A percentile compares a stretch with the other conserved stretches of the same genome.
Evolutionary conservation across 257 asterid species (phyloP).

Genomic region (Buddleja alternifolia): DNA sequence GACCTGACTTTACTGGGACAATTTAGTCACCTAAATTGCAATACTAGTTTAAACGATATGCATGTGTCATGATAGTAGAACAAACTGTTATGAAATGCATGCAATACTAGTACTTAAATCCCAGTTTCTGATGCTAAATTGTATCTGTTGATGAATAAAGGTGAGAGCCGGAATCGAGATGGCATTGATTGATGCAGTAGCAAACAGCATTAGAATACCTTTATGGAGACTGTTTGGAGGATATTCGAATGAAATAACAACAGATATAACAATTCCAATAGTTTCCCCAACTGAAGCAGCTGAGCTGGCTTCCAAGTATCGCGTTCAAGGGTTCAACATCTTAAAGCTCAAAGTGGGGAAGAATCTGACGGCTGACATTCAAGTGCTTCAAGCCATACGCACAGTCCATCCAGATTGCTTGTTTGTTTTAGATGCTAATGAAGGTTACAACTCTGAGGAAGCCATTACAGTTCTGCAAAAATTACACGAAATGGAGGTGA

Average conservation of each 20-base stretch:
- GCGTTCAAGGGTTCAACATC: conserved; percentile 65
- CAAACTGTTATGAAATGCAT: no score
- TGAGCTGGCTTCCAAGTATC: conserved; percentile 72
- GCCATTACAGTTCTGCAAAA: conserved; percentile 81
- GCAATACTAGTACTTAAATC: no score
- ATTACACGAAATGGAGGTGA: conserved; percentile 75
- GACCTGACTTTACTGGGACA: no score
- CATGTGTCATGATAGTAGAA: no score
- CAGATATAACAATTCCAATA: conserved; percentile 90
- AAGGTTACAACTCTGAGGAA: conserved; percentile 77
- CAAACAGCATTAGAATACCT: conserved; percentile 80
- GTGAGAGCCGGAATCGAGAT: conserved; percentile 95
- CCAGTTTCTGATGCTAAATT: conserved; percentile 21
- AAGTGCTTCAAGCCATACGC: conserved; percentile 86
- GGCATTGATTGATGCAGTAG: conserved; percentile 93
- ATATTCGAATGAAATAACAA: conserved; percentile 66
- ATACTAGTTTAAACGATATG: no score
- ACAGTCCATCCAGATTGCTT: conserved; percentile 73
- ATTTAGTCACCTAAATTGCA: no score
- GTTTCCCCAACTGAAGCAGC: conserved; percentile 70
- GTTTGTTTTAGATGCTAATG: conserved; percentile 91
- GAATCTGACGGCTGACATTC: conserved; percentile 67
- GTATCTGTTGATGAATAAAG: conserved; percentile 57
- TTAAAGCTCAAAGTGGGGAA: conserved; percentile 91
- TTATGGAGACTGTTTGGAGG: conserved; percentile 93